Evolutionary conservation across 2,329 filamentous ascomycete genomes (phyloP).

Genomic region (Fusarium praegraminearum): DNA sequence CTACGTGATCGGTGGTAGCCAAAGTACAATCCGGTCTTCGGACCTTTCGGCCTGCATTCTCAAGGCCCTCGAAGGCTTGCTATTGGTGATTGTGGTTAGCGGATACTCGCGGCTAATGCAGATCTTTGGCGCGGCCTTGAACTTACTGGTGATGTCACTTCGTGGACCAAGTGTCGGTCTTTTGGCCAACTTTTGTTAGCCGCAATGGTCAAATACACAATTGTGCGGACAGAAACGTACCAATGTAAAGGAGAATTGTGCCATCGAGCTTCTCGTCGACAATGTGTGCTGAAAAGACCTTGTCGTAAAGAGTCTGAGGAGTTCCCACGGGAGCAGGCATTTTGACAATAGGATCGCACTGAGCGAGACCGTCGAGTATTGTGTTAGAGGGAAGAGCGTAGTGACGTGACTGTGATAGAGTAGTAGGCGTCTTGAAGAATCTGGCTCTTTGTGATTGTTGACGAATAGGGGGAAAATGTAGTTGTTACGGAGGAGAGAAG

Average conservation of each 20-base stretch:
- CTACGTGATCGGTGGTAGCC: constrained; percentile 95
- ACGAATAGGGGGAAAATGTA: constrained; percentile 3
- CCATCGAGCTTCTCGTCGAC: constrained; percentile 96
- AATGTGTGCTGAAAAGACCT: constrained; percentile 94
- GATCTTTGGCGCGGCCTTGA: constrained; percentile 13
- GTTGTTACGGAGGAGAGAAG: constrained; percentile 11
- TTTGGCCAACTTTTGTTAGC: constrained; percentile 28
- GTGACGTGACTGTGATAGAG: neutral
- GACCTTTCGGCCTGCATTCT: constrained; percentile 87
- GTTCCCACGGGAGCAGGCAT: constrained; percentile 81
- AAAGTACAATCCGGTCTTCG: constrained; percentile 96
- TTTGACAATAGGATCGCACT: constrained; percentile 52
- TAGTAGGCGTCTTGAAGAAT: constrained; percentile 12
- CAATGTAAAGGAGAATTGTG: constrained; percentile 92
- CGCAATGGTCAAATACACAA: neutral
- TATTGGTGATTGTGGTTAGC: constrained; percentile 53
- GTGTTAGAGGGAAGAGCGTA: neutral
- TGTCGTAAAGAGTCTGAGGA: constrained; percentile 94
- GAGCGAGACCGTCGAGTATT: neutral
- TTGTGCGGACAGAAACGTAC: constrained; percentile 61
- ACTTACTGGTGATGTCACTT: constrained; percentile 94
- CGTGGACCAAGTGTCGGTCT: constrained; percentile 97
- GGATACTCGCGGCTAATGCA: constrained; percentile 17
- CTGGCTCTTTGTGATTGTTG: neutral
- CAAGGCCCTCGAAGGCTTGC: constrained; percentile 97